A percentile compares a stretch with the other conserved stretches of the same genome.
phyloP scores from a whole-genome alignment of 2,329 filamentous ascomycete species.

The Exserohilum rostratum region DNA sequence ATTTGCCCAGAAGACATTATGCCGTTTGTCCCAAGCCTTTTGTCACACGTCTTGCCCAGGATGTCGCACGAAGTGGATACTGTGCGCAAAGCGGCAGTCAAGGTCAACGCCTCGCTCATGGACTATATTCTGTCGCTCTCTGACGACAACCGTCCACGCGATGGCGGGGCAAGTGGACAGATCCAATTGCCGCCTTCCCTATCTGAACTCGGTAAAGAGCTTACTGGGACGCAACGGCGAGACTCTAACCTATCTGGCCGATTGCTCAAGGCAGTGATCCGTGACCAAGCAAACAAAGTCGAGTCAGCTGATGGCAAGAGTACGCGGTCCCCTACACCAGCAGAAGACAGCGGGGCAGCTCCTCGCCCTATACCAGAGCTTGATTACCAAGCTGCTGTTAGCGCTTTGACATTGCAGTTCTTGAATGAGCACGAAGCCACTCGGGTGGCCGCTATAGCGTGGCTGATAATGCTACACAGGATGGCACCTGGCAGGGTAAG shows the following conservation, averaged over 20 bases:
- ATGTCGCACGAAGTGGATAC: constrained; percentile 91
- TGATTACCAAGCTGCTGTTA: constrained; percentile 96
- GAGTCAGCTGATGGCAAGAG: constrained; percentile 36
- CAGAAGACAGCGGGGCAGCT: constrained; percentile 53
- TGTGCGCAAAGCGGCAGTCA: constrained; percentile 84
- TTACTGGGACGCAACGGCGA: constrained; percentile 47
- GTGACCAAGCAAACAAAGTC: constrained; percentile 38
- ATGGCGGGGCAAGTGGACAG: constrained; percentile 49
- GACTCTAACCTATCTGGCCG: constrained; percentile 48
- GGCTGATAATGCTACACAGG: constrained; percentile 96
- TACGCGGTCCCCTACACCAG: constrained; percentile 50
- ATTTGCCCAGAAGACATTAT: constrained; percentile 97
- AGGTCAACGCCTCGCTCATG: constrained; percentile 90
- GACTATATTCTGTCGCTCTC: constrained; percentile 92
- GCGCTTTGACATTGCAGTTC: constrained; percentile 89
- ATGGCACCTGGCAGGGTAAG: constrained; percentile 88
- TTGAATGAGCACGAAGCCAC: constrained; percentile 97
- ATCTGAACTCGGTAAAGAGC: constrained; percentile 49
- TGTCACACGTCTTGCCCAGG: constrained; percentile 89
- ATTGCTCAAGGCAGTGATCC: constrained; percentile 44
- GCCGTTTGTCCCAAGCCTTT: constrained; percentile 87
- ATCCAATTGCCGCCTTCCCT: constrained; percentile 51
- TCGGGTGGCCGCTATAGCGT: constrained; percentile 88
- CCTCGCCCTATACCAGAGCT: constrained; percentile 66
- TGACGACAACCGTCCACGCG: constrained; percentile 59